phyloP scores from a whole-genome alignment of 179 eudicot species.

The Sideroxylon spinosum region DNA sequence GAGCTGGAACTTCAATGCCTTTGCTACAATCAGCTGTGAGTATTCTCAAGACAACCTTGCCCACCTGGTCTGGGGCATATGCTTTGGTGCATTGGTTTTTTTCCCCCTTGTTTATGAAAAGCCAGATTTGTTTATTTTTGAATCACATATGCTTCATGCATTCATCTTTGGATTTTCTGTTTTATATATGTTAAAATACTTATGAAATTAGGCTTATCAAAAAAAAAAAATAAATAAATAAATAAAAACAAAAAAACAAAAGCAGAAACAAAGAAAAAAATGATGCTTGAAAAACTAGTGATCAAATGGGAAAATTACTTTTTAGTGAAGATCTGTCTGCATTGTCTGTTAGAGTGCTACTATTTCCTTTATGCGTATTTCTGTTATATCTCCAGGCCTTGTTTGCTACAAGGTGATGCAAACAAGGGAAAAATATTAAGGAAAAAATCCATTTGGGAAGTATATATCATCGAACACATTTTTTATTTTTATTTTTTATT shows the following conservation, averaged over 20 bases:
- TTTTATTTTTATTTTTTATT: no score
- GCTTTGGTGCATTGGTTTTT: background rate
- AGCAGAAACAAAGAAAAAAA: no score
- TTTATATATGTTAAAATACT: background rate
- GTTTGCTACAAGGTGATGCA: background rate
- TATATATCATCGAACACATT: background rate
- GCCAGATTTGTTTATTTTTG: no score
- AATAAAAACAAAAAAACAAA: no score
- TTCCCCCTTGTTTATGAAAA: background rate
- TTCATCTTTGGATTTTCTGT: background rate
- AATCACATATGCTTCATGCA: background rate
- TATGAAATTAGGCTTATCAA: background rate
- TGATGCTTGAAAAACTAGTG: no score
- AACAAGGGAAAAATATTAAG: background rate
- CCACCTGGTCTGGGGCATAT: background rate
- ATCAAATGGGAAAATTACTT: background rate
- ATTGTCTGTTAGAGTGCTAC: background rate
- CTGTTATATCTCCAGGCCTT: background rate
- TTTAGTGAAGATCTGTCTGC: background rate
- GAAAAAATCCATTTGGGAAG: background rate
- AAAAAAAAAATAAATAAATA: no score
- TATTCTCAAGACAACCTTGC: conserved; percentile 15
- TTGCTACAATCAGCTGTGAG: conserved; percentile 39
- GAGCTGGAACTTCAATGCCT: conserved; percentile 33
- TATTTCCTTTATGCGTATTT: background rate